Conservation (phyloP, 106 monocot genomes). For the Apostasia ramifera region DNA sequence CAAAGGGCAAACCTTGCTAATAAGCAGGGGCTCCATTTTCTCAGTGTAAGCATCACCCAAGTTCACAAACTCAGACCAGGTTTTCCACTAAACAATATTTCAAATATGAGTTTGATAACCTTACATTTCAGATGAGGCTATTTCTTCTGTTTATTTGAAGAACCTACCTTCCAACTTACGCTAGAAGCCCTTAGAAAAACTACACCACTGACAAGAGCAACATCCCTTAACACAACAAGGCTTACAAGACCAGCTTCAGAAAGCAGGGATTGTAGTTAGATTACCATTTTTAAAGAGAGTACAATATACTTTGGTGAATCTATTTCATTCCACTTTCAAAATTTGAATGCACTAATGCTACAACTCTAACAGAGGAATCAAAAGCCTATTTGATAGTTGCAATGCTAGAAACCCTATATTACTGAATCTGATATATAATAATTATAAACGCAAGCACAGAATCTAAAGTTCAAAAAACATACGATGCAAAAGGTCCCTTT, state of each 20-base stretch:
- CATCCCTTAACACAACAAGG: slow-evolving; percentile 74
- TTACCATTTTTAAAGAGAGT: neutral
- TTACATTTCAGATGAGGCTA: neutral
- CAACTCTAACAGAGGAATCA: too few relatives aligned
- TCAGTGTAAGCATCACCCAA: slow-evolving; percentile 54
- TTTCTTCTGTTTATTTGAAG: neutral
- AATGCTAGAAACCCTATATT: too few relatives aligned
- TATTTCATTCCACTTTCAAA: too few relatives aligned
- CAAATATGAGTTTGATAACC: neutral
- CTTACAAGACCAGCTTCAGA: slow-evolving; percentile 70
- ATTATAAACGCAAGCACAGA: too few relatives aligned
- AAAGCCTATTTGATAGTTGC: too few relatives aligned
- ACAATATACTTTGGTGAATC: too few relatives aligned
- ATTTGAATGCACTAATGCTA: too few relatives aligned
- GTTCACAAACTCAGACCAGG: slow-evolving; percentile 73
- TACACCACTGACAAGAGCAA: slow-evolving; percentile 71
- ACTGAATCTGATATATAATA: too few relatives aligned
- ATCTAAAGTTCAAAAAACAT: slow-evolving; percentile 14
- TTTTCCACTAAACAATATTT: slow-evolving; percentile 61
- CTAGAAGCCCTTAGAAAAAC: slow-evolving; percentile 75
- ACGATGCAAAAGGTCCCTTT: slow-evolving; percentile 81
- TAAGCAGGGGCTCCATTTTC: slow-evolving; percentile 86
- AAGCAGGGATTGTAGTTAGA: slow-evolving; percentile 14
- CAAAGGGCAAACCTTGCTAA: slow-evolving; percentile 71
- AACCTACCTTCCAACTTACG: slow-evolving; percentile 74